phyloP scores from a whole-genome alignment of 202 grass and related monocot species.

The Dendrocalamus latiflorus region DNA sequence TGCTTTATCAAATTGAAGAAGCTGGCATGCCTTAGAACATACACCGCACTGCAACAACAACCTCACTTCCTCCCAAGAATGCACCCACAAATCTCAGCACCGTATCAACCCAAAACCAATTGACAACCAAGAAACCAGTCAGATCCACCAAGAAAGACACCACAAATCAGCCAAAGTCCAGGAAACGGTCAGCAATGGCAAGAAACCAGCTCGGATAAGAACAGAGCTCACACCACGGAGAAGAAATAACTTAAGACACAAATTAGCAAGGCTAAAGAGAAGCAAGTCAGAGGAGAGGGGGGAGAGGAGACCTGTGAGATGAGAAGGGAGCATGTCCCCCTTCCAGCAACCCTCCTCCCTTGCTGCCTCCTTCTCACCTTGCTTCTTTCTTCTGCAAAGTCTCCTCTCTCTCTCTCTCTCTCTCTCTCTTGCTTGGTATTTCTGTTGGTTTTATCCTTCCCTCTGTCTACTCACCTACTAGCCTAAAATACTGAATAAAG shows the following conservation, averaged over 20 bases:
- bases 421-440: neutral
- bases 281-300: constrained; percentile 10
- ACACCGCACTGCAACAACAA: neutral
- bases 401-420: constrained; percentile 4
- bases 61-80: constrained; percentile 33
- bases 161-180: constrained; percentile 13
- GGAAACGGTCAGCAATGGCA: constrained; percentile 19
- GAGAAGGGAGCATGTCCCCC: constrained; percentile 64
- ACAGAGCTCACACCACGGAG: constrained; percentile 8
- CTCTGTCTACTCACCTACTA: constrained; percentile 16
- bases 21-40: neutral
- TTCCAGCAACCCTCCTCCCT: constrained; percentile 43
- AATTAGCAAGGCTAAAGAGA: constrained; percentile 11
- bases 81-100: constrained; percentile 20
- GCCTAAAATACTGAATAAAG: constrained; percentile 37
- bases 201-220: neutral
- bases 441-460: constrained; percentile 24
- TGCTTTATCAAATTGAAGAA: constrained; percentile 10
- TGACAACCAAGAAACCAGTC: neutral
- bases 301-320: constrained; percentile 38
- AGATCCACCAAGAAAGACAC: constrained; percentile 25
- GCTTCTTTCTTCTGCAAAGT: constrained; percentile 32
- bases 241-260: neutral
- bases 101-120: neutral
- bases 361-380: constrained; percentile 44